Evolutionary conservation across 106 monocot genomes (phyloP).

Genomic region (Dendrobium chrysotoxum): DNA sequence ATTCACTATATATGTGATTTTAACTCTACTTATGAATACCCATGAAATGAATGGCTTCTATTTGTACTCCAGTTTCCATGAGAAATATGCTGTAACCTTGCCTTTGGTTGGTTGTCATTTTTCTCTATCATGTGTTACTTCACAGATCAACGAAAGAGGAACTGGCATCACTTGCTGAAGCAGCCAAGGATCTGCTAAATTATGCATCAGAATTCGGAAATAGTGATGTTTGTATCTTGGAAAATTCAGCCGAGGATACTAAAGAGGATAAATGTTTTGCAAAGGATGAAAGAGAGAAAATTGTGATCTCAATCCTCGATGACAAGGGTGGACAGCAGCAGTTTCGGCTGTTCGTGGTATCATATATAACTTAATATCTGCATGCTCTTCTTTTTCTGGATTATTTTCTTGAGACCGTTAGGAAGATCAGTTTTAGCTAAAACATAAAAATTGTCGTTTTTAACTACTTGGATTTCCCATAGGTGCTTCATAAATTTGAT

Average conservation of each 20-base stretch:
- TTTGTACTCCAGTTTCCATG: background rate
- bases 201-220: conserved; percentile 42
- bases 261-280: conserved; percentile 20
- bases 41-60: background rate
- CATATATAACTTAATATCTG: background rate
- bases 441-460: no score
- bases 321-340: conserved; percentile 66
- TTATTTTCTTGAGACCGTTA: background rate
- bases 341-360: conserved; percentile 71
- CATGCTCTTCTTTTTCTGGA: background rate
- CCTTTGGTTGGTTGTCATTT: background rate
- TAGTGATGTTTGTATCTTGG: conserved; percentile 15
- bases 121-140: background rate
- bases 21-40: background rate
- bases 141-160: conserved; percentile 23
- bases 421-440: background rate
- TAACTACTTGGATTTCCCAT: no score
- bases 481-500: no score
- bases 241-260: conserved; percentile 21
- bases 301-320: conserved; percentile 78
- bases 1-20: background rate
- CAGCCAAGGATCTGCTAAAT: conserved; percentile 33
- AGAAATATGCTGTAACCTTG: background rate
- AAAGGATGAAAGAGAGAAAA: conserved; percentile 44
- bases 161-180: conserved; percentile 18